phyloP scores from a whole-genome alignment of 169 alveolate species.

The Plasmodium gonderi region DNA sequence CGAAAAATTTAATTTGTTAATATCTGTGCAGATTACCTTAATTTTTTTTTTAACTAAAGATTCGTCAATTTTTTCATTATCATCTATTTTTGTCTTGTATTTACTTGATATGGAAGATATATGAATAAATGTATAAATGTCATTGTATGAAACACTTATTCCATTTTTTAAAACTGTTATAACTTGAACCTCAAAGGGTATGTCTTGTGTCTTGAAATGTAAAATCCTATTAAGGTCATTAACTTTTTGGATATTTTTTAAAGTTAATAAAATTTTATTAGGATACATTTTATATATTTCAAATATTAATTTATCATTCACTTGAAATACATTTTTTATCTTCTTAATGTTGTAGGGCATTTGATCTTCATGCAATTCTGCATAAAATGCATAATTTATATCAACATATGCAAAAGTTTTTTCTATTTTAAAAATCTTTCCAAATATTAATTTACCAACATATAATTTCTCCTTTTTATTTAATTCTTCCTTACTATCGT shows the following conservation, averaged over 20 bases:
- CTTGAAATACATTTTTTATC: conserved; percentile 50
- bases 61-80: conserved; percentile 36
- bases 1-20: conserved; percentile 59
- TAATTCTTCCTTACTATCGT: conserved; percentile 61
- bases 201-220: conserved; percentile 35
- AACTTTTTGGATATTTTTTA: conserved; percentile 75
- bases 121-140: conserved; percentile 56
- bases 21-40: conserved; percentile 65
- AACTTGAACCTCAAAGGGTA: conserved; percentile 67
- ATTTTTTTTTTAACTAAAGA: conserved; percentile 43
- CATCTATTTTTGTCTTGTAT: conserved; percentile 35
- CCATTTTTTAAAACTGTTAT: conserved; percentile 55
- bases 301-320: conserved; percentile 67
- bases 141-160: conserved; percentile 53
- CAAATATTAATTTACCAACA: conserved; percentile 75
- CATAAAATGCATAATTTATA: conserved; percentile 61
- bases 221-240: conserved; percentile 69
- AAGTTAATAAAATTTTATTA: conserved; percentile 44
- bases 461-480: conserved; percentile 54
- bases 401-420: conserved; percentile 71
- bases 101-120: conserved; percentile 58
- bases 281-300: conserved; percentile 74
- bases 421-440: conserved; percentile 66
- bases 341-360: conserved; percentile 66
- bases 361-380: conserved; percentile 67